Conservation (phyloP, 2,329 filamentous ascomycete species). For the Paecilomyces sp. region DNA sequence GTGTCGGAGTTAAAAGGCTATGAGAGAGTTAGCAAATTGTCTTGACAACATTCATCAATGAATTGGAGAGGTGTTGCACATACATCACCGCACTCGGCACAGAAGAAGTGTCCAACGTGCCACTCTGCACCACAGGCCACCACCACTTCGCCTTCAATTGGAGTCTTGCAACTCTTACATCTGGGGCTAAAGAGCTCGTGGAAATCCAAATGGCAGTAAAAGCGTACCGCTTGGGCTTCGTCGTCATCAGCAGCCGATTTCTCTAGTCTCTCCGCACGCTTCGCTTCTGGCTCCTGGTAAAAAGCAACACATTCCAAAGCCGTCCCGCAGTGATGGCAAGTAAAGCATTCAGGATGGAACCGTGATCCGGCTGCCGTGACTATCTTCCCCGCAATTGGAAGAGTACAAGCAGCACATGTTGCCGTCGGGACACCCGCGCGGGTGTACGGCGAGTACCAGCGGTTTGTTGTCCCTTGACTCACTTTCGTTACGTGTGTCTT, state of each 20-base stretch:
- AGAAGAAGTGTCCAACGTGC: conserved; percentile 98
- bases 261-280: conserved; percentile 63
- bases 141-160: conserved; percentile 90
- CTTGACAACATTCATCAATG: background rate
- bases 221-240: conserved; percentile 61
- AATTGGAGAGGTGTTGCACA: conserved; percentile 9
- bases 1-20: conserved; percentile 53
- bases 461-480: conserved; percentile 6
- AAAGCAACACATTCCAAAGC: conserved; percentile 92
- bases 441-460: conserved; percentile 32
- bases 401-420: conserved; percentile 73
- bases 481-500: background rate
- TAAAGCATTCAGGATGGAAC: conserved; percentile 91
- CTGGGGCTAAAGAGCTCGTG: conserved; percentile 88
- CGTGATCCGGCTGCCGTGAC: conserved; percentile 74
- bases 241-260: conserved; percentile 56
- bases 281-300: conserved; percentile 76
- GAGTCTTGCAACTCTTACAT: conserved; percentile 93
- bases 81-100: conserved; percentile 88
- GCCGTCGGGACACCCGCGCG: conserved; percentile 54
- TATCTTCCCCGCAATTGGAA: conserved; percentile 83
- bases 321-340: conserved; percentile 79
- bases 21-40: conserved; percentile 9
- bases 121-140: conserved; percentile 91
- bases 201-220: conserved; percentile 98